Percentiles rank a stretch among this genome's conserved stretches.
phyloP scores from a whole-genome alignment of 345 rosid genomes.

The Dipteronia sinensis region DNA sequence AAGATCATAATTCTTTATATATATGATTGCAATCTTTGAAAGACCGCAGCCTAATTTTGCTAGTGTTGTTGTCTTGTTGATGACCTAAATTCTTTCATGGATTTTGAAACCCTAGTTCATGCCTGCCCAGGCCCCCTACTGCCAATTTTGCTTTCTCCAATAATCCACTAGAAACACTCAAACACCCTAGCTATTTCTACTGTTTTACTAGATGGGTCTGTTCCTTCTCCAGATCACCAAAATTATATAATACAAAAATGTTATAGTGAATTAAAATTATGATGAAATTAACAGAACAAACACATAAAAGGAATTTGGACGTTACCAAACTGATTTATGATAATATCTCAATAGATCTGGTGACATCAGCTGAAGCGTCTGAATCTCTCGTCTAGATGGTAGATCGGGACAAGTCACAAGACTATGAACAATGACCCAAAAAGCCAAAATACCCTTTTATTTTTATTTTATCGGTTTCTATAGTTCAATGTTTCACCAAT shows the following conservation, averaged over 20 bases:
- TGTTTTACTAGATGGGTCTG: background rate
- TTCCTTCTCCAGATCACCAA: background rate
- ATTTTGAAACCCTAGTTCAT: background rate
- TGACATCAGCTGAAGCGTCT: too few species aligned
- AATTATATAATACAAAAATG: too few species aligned
- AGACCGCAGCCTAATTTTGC: background rate
- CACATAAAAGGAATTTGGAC: background rate
- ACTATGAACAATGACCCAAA: background rate
- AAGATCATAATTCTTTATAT: background rate
- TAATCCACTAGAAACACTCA: background rate
- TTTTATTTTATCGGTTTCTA: constrained; percentile 24
- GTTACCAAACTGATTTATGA: background rate
- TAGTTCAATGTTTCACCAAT: constrained; percentile 15
- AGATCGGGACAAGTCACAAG: background rate
- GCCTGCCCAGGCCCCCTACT: background rate
- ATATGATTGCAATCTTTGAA: constrained; percentile 5
- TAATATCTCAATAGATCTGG: too few species aligned
- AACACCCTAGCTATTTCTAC: background rate
- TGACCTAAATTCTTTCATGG: background rate
- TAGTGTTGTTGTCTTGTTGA: background rate
- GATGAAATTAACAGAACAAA: too few species aligned
- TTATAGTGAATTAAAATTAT: too few species aligned
- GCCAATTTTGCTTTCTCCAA: background rate
- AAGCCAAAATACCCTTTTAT: constrained; percentile 11
- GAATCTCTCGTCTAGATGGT: background rate